Evolutionary conservation across 352 stramenopile genomes (phyloP).

Genomic region (Globisporangium middletonii): DNA sequence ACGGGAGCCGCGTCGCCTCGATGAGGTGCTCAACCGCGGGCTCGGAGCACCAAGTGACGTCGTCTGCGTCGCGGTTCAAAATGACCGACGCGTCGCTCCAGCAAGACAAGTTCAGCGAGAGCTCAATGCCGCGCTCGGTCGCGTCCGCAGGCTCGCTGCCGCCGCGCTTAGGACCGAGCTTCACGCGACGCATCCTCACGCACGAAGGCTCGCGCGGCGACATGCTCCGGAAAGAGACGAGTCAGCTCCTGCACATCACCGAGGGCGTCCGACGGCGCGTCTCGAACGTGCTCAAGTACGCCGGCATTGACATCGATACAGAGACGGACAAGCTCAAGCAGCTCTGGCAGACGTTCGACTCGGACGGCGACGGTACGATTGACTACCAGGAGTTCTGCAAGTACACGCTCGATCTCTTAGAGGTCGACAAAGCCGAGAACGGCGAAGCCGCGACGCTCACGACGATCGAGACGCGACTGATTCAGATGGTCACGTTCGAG

Average conservation of each 20-base stretch:
- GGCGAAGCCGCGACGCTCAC: slow-evolving; percentile 16
- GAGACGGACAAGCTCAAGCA: slow-evolving; percentile 28
- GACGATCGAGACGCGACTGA: slow-evolving; percentile 24
- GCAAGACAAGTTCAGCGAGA: not conserved
- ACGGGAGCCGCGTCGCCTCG: not conserved
- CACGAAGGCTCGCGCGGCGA: slow-evolving; percentile 6
- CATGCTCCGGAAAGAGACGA: slow-evolving; percentile 10
- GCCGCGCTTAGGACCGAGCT: not conserved
- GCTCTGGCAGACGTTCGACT: slow-evolving; percentile 35
- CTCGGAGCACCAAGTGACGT: not conserved
- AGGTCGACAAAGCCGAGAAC: slow-evolving; percentile 25
- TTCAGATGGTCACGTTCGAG: slow-evolving; percentile 30
- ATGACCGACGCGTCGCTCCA: not conserved
- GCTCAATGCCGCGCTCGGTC: not conserved
- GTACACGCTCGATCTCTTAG: slow-evolving; percentile 33
- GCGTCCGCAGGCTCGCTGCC: not conserved
- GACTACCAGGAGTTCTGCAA: slow-evolving; percentile 40
- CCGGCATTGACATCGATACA: slow-evolving; percentile 26
- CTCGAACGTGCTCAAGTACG: slow-evolving; percentile 25
- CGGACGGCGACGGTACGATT: slow-evolving; percentile 34
- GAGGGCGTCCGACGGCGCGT: slow-evolving; percentile 18
- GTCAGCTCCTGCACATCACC: slow-evolving; percentile 7
- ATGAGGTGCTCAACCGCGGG: not conserved
- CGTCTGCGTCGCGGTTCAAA: not conserved
- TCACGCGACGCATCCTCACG: not conserved